A percentile compares a stretch with the other conserved stretches of the same genome.
phyloP scores from a whole-genome alignment of 129 eudicot species.

The Rutidosis leptorrhynchoides region DNA sequence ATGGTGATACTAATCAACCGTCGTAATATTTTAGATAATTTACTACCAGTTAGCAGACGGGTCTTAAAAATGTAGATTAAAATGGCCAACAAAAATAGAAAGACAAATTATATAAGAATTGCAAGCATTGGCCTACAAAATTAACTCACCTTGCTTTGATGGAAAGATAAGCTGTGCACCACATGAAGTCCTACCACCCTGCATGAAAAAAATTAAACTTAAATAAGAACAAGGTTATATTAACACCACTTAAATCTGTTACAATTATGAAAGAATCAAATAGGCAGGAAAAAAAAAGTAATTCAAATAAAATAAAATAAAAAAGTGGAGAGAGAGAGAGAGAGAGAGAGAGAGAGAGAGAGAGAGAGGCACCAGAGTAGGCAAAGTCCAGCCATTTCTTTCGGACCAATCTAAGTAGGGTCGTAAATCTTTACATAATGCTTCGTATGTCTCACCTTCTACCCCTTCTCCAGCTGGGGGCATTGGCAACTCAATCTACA shows the following conservation, averaged over 20 bases:
- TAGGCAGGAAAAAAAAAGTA: neutral
- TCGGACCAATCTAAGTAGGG: slow-evolving; percentile 70
- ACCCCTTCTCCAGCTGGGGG: slow-evolving; percentile 63
- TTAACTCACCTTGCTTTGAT: slow-evolving; percentile 37
- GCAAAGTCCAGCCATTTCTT: slow-evolving; percentile 56
- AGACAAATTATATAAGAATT: neutral
- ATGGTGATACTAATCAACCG: neutral
- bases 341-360: too few species aligned
- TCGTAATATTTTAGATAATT: too few species aligned
- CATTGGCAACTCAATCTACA: slow-evolving; percentile 50
- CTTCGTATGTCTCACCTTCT: slow-evolving; percentile 28
- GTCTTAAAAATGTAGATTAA: neutral
- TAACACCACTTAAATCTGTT: neutral
- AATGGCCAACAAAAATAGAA: neutral
- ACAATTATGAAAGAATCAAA: neutral
- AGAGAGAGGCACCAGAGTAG: slow-evolving; percentile 39
- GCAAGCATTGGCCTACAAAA: neutral
- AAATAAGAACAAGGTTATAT: slow-evolving; percentile 4
- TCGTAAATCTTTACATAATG: slow-evolving; percentile 53
- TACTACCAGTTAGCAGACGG: neutral
- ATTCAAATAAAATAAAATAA: too few species aligned
- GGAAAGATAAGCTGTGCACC: slow-evolving; percentile 40
- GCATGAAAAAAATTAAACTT: slow-evolving; percentile 14
- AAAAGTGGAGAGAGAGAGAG: slow-evolving; percentile 13
- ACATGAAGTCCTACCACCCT: slow-evolving; percentile 37